Conservation (phyloP, 306 rosid genomes). For the Acacia acuminata region DNA sequence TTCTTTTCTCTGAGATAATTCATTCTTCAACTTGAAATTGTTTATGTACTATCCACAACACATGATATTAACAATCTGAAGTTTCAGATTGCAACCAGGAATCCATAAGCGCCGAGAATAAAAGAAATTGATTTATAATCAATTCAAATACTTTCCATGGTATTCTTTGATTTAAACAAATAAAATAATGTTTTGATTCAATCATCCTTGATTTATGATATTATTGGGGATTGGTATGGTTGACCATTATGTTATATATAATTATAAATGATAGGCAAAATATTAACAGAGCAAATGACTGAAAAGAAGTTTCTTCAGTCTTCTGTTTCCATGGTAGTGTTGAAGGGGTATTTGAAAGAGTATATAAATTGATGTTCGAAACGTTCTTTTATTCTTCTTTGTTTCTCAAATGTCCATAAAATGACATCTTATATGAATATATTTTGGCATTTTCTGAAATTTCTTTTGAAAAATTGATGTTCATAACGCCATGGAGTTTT, state of each 20-base stretch:
- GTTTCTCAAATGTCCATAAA: neutral
- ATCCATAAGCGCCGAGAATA: neutral
- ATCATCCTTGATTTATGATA: neutral
- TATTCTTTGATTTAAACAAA: neutral
- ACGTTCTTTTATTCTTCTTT: neutral
- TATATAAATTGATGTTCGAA: neutral
- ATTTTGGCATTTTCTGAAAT: neutral
- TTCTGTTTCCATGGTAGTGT: too few species aligned
- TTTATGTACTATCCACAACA: neutral
- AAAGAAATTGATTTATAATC: neutral
- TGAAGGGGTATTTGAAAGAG: too few species aligned
- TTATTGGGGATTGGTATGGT: neutral
- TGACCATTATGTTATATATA: neutral
- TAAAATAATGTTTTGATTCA: neutral
- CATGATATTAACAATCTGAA: neutral
- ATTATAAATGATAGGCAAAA: neutral
- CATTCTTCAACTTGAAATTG: neutral
- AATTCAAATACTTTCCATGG: neutral
- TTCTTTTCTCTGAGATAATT: neutral
- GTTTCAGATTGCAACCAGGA: neutral
- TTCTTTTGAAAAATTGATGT: neutral
- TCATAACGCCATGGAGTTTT: neutral
- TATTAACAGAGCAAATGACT: neutral
- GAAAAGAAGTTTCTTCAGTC: neutral
- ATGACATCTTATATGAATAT: neutral